A percentile compares a stretch with the other conserved stretches of the same genome.
Evolutionary conservation across 2,329 filamentous ascomycete species (phyloP).

Genomic region (Cercospora sp.): DNA sequence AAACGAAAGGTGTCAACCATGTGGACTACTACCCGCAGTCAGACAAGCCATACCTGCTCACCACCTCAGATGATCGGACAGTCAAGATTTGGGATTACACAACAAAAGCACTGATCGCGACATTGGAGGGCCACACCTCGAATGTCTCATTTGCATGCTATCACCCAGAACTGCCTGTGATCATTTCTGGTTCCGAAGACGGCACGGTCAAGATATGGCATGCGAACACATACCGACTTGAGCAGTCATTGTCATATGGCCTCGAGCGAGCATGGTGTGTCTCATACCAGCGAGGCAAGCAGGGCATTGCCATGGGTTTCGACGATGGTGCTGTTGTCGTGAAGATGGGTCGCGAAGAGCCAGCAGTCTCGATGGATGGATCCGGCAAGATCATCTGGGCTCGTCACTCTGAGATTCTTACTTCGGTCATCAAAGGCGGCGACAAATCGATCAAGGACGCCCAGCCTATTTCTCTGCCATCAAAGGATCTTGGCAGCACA

Average conservation of each 20-base stretch:
- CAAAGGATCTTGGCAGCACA: slow-evolving; percentile 92
- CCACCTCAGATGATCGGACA: slow-evolving; percentile 92
- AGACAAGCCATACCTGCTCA: slow-evolving; percentile 82
- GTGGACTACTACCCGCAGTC: slow-evolving; percentile 80
- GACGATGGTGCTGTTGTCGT: slow-evolving; percentile 97
- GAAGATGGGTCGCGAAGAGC: slow-evolving; percentile 95
- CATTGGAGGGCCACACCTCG: slow-evolving; percentile 92
- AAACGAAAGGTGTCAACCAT: slow-evolving; percentile 96
- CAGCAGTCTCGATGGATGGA: slow-evolving; percentile 93
- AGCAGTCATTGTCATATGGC: slow-evolving; percentile 94
- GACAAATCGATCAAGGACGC: slow-evolving; percentile 85
- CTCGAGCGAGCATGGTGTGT: slow-evolving; percentile 98
- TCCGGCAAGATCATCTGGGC: slow-evolving; percentile 97
- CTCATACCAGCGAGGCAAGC: slow-evolving; percentile 88
- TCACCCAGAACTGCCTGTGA: slow-evolving; percentile 93
- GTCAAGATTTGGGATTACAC: slow-evolving; percentile 99
- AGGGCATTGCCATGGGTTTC: slow-evolving; percentile 92
- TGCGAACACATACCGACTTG: slow-evolving; percentile 92
- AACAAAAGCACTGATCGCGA: slow-evolving; percentile 93
- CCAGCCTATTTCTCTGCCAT: slow-evolving; percentile 78
- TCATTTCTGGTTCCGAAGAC: slow-evolving; percentile 96
- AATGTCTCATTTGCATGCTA: slow-evolving; percentile 99
- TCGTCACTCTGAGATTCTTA: slow-evolving; percentile 90
- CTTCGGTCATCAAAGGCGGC: slow-evolving; percentile 89
- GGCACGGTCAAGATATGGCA: slow-evolving; percentile 98